Base-by-base conservation (phyloP, 306 rosid genomes). In the Prinsepia uniflora region DNA sequence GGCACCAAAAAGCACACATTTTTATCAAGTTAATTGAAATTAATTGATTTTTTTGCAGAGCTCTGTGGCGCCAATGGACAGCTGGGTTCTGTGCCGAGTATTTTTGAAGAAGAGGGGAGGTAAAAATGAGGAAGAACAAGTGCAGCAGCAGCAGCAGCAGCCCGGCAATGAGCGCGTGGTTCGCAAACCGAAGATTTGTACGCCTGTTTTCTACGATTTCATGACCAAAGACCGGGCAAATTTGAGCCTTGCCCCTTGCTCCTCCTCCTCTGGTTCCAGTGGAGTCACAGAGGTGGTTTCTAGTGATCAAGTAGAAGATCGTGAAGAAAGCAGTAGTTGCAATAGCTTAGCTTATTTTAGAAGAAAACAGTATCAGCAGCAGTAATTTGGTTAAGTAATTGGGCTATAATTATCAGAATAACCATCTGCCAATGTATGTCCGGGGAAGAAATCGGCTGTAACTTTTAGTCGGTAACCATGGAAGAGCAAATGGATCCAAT, bases 51-150 rank as follows among this genome's bases (percentile, higher is more conserved):
- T 50, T 30, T 65, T 78, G 74, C 83, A 86, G 89, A 76, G 75
- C 46, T 44, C 65, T 46, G 76, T 47, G 71, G 73, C 19, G 66
- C 80, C 77, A 17, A 50, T 81, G 83, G 85, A 87, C 49, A 86
- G 85, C 42, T 94, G 99, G 99, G 96, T 94, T 43, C 84, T 94
- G 0, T 91, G 99, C 77, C 97, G 99, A 53, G 86, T 94, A 83
- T 94, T 94, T 80, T 76, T 89, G 70, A 94, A 94, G 92, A 91
- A 79, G 70, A 91, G 99, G 68, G 82, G 75, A 40, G 68, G 75
- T 45, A 85, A 82, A 62, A 81, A 49, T 40, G 86, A 81, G 24
- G 88, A 79, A 0, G 85, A 73, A 4, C 80, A 47, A 9, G 65
- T 46, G 2, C 74, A 65, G 6, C 73, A 60, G 76, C 15, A 58